Conservation (phyloP, 495 filamentous ascomycete genomes). For the Hyaloscypha hepaticicola region DNA sequence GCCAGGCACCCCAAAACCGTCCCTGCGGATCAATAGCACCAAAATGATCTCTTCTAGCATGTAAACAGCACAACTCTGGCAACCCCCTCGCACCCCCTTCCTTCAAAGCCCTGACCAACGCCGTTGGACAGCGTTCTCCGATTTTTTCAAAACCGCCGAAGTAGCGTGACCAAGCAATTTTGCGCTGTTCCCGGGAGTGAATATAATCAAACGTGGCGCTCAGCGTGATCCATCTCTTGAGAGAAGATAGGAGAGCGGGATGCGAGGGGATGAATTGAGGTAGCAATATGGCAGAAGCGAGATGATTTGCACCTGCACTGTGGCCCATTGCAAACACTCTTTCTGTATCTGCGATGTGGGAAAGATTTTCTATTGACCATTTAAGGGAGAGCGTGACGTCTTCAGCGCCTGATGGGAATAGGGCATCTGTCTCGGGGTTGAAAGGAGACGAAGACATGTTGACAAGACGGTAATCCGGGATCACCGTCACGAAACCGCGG, state of each 20-base stretch:
- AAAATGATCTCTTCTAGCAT: slow-evolving; percentile 10
- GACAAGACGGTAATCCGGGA: background rate
- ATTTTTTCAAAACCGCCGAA: background rate
- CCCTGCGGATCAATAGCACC: slow-evolving; percentile 1
- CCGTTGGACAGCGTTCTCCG: background rate
- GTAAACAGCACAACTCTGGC: slow-evolving; percentile 2
- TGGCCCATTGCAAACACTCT: slow-evolving; percentile 2
- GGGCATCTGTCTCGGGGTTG: background rate
- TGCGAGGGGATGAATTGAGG: background rate
- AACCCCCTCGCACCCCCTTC: background rate
- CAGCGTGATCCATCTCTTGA: background rate
- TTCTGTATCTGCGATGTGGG: slow-evolving; percentile 1
- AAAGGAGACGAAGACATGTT: background rate
- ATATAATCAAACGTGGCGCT: slow-evolving; percentile 13
- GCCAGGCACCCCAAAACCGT: slow-evolving; percentile 4
- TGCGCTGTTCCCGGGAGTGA: slow-evolving; percentile 6
- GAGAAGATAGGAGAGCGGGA: background rate
- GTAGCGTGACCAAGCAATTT: slow-evolving; percentile 5
- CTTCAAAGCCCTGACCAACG: background rate
- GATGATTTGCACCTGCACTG: slow-evolving; percentile 2
- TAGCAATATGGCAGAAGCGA: background rate
- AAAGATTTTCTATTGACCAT: background rate
- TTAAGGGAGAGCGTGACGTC: slow-evolving; percentile 2
- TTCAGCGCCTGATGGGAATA: background rate
- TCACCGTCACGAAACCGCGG: slow-evolving; percentile 2